Percentiles rank a stretch among this genome's conserved stretches.
Conservation (phyloP, 768 basidiomycete species). For the Mycena polygramma region DNA sequence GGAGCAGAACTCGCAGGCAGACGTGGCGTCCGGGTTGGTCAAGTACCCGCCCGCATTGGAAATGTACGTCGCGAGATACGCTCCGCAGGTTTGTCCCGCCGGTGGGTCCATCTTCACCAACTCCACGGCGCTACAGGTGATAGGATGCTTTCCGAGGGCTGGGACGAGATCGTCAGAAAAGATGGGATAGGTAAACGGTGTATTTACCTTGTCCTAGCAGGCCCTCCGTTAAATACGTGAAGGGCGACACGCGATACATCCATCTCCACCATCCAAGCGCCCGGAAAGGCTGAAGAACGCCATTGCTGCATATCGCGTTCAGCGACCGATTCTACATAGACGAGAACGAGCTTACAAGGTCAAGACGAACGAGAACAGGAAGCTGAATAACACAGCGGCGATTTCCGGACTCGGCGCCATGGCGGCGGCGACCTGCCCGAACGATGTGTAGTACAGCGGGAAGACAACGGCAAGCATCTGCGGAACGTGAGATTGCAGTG, state of each 20-base stretch:
- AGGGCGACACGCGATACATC: constrained; percentile 69
- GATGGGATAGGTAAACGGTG: no score
- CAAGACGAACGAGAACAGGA: constrained; percentile 72
- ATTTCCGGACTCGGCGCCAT: constrained; percentile 73
- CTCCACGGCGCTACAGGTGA: constrained; percentile 74
- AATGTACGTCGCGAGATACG: constrained; percentile 68
- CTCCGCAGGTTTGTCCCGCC: constrained; percentile 66
- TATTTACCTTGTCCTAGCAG: constrained; percentile 59
- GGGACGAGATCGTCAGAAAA: not conserved
- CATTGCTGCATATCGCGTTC: constrained; percentile 55
- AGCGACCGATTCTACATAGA: not conserved
- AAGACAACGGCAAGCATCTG: constrained; percentile 63
- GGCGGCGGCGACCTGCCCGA: constrained; percentile 72
- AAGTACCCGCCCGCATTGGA: constrained; percentile 68
- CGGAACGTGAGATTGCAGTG: not conserved
- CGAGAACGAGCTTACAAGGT: constrained; percentile 60
- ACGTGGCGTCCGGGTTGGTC: constrained; percentile 62
- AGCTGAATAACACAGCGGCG: constrained; percentile 68
- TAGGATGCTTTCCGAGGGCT: constrained; percentile 57
- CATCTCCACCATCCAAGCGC: constrained; percentile 79
- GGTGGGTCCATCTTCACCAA: constrained; percentile 72
- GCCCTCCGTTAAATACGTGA: constrained; percentile 59
- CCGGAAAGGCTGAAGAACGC: constrained; percentile 75
- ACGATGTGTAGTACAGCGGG: constrained; percentile 72
- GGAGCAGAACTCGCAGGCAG: constrained; percentile 69